Base-by-base conservation (phyloP, 2,329 filamentous ascomycete species). In the Cercospora zeina region DNA sequence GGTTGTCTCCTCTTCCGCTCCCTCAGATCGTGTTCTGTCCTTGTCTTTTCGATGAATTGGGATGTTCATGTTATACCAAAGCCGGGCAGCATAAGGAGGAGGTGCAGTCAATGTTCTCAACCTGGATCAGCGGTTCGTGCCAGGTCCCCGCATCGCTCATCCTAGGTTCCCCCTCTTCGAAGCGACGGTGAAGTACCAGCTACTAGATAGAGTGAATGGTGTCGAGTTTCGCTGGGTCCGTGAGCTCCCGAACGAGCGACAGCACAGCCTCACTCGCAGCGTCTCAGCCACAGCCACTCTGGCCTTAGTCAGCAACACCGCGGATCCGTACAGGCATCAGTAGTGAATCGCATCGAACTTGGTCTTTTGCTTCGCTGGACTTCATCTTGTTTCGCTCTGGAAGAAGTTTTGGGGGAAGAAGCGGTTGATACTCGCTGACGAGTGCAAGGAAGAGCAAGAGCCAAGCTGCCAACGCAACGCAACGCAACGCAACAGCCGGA, bases 381-480 rank as follows among this genome's bases (percentile, higher is more conserved):
- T 14, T 21, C 42, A 33, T 10, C 14, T 31, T 31, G 6, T 34
- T 16, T 16, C 8, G 27, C n/a, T 9, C 16, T 16, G 19, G 39
- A 16, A 21, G 39, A n/a, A n/a, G n/a, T n/a, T n/a, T n/a, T n/a
- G n/a, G n/a, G n/a, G n/a, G n/a, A n/a, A n/a, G n/a, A n/a, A 7
- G 19, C 8, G 11, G 31, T 34, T 13, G 4, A 34, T 9, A 34
- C 31, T 34, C 31, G 24, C 24, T 27, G 24, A 6, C 6, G n/a
- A n/a, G n/a, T 27, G 4, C 31, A 34, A 34, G 11, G 31, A 34
- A 34, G 31, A 10, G 49, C 49, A 53, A 34, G 49, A 53, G 49
- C 49, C 49, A 53, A 53, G 49, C 30, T 21, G 47, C 47, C 47
- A 51, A 51, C 47, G 30, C 47, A 51, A 30, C 47, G n/a, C 47